Base-by-base conservation (phyloP, 139 green algal species). In the Klebsormidium nitens region DNA sequence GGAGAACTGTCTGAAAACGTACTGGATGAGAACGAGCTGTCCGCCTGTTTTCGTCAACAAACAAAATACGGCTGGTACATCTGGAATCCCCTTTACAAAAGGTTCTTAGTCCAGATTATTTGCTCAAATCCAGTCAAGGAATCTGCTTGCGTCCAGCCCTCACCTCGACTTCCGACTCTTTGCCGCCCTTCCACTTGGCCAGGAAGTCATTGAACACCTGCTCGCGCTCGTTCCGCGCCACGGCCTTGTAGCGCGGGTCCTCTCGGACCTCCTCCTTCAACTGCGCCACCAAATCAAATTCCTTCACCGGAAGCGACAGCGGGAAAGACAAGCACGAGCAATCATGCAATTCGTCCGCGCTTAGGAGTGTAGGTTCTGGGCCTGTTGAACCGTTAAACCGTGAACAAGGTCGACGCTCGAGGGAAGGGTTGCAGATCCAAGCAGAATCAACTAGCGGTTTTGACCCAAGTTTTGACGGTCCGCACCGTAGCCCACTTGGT, bases 131-230 rank as follows among this genome's bases (percentile, higher is more conserved):
- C 23, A 55, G 46, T 55, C 46, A 55, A 23, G 23, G 23, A 55
- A 23, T 47, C 55, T 32, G 55, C 5, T 67, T 58, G 23, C n/a
- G 11, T 17, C 59, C 11, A 34, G 14, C 37, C 17, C 31, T 40
- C 23, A 71, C 64, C 64, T 72, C 48, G 14, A 11, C 48, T 11
- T 72, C 64, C 47, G 8, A 50, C 56, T 71, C 64, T 72, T 72
- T 62, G 61, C 61, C 19, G 6, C 23, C 49, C n/a, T 5, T 40
- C 47, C 72, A 19, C 8, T 17, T 44, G 8, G 5, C 49, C 32
- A 72, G 19, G 56, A 72, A 29, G 35, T 11, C 52, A 49, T 69
- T 14, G 28, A 72, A 72, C 49, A 72, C 6, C 6, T 49, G 23
- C 52, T 72, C 48, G 19, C 64, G 49, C 23, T 72, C 49, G 6